Percentiles rank a stretch among this genome's conserved stretches.
Conservation (phyloP, 306 rosid species). For the Sophora flavescens region DNA sequence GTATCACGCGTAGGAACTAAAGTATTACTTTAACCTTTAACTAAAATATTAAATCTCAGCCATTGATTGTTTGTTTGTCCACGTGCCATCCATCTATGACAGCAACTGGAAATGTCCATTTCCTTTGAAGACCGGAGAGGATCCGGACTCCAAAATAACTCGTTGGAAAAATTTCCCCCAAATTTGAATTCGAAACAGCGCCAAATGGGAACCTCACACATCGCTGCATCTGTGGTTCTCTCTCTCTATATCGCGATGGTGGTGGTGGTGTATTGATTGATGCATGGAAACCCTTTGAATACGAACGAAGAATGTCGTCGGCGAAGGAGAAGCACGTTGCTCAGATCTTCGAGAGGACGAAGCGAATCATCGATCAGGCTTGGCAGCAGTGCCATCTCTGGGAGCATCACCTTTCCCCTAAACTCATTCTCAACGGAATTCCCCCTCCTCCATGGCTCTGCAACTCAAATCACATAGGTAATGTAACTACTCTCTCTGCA, state of each 20-base stretch:
- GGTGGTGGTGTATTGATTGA: background rate
- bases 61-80: too few species aligned
- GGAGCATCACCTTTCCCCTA: slow-evolving; percentile 75
- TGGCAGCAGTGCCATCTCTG: slow-evolving; percentile 70
- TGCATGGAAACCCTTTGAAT: slow-evolving; percentile 31
- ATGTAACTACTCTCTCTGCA: background rate
- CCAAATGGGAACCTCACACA: slow-evolving; percentile 21
- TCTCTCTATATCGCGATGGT: background rate
- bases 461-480: slow-evolving; percentile 55
- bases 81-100: too few species aligned
- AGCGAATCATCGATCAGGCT: slow-evolving; percentile 73
- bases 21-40: too few species aligned
- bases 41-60: too few species aligned
- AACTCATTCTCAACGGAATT: slow-evolving; percentile 83
- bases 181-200: slow-evolving; percentile 59
- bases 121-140: too few species aligned
- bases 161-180: background rate
- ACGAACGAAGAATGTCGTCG: slow-evolving; percentile 46
- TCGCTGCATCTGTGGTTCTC: slow-evolving; percentile 8
- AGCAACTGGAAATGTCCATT: too few species aligned
- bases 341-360: slow-evolving; percentile 82
- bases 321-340: slow-evolving; percentile 72
- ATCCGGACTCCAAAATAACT: too few species aligned
- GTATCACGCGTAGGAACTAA: too few species aligned
- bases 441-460: slow-evolving; percentile 83